A percentile compares a stretch with the other conserved stretches of the same genome.
Conservation (phyloP, 2,329 filamentous ascomycete species). For the Chrysosphaeria jannelii region DNA sequence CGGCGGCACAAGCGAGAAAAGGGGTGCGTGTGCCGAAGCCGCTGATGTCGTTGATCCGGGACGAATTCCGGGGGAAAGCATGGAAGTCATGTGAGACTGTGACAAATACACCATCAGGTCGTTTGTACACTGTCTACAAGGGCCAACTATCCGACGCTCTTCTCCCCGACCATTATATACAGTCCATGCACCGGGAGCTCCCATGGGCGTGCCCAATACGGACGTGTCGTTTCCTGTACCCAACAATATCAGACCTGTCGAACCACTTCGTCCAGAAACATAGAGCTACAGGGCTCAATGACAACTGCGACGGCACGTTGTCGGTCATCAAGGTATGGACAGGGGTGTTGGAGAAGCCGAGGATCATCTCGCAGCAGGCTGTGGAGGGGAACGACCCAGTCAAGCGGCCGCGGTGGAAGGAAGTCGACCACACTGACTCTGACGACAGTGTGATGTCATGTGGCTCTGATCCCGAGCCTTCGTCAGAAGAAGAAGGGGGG, state of each 20-base stretch:
- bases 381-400: too few relatives aligned
- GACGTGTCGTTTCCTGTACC: background rate
- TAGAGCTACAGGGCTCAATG: background rate
- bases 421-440: too few relatives aligned
- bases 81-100: background rate
- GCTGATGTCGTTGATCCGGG: background rate
- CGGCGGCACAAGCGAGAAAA: background rate
- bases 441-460: too few relatives aligned
- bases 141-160: background rate
- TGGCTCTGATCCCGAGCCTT: too few relatives aligned
- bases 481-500: too few relatives aligned
- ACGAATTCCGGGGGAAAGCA: background rate
- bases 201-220: slow-evolving; percentile 1
- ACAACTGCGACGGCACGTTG: slow-evolving; percentile 1
- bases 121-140: background rate
- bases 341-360: too few relatives aligned
- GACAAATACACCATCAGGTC: background rate
- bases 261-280: slow-evolving; percentile 1
- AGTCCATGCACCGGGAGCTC: background rate
- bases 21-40: background rate
- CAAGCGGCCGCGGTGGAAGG: too few relatives aligned
- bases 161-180: slow-evolving; percentile 1
- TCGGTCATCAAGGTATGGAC: background rate
- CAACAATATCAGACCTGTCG: background rate
- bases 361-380: too few relatives aligned